Evolutionary conservation across 169 alveolate species (phyloP).

Genomic region (Cryptosporidium muris): DNA sequence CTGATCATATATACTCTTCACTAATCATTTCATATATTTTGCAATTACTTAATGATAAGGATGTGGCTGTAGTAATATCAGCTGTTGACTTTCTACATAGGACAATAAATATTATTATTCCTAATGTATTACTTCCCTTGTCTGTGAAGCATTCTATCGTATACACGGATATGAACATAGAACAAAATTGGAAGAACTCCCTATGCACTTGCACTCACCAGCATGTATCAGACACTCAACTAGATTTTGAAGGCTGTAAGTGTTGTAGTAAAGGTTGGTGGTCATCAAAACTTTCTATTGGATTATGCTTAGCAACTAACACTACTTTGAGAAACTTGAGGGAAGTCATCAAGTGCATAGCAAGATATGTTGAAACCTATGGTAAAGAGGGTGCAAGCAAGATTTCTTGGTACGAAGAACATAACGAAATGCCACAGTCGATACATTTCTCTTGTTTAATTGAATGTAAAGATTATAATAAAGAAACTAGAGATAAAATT

Average conservation of each 20-base stretch:
- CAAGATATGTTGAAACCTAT: conserved; percentile 38
- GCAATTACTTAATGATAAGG: conserved; percentile 10
- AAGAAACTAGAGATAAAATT: background rate
- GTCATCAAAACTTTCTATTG: conserved; percentile 25
- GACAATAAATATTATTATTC: conserved; percentile 36
- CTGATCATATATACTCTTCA: conserved; percentile 38
- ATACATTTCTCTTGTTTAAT: background rate
- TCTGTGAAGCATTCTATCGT: conserved; percentile 27
- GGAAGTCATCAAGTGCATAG: conserved; percentile 10
- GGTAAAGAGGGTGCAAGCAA: conserved; percentile 24
- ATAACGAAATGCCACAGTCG: background rate
- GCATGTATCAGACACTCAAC: background rate
- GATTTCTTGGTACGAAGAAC: background rate
- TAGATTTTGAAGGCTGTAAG: background rate
- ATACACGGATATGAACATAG: conserved; percentile 5
- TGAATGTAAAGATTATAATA: background rate
- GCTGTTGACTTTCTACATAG: conserved; percentile 31
- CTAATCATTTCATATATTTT: background rate
- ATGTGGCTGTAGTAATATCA: conserved; percentile 36
- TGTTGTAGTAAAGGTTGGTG: conserved; percentile 35
- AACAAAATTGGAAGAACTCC: background rate
- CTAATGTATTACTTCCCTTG: conserved; percentile 37
- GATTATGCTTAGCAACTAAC: conserved; percentile 21
- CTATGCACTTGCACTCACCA: background rate
- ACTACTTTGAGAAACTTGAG: conserved; percentile 1